phyloP scores from a whole-genome alignment of 495 filamentous ascomycete genomes.

The Daldinia bambusicola region DNA sequence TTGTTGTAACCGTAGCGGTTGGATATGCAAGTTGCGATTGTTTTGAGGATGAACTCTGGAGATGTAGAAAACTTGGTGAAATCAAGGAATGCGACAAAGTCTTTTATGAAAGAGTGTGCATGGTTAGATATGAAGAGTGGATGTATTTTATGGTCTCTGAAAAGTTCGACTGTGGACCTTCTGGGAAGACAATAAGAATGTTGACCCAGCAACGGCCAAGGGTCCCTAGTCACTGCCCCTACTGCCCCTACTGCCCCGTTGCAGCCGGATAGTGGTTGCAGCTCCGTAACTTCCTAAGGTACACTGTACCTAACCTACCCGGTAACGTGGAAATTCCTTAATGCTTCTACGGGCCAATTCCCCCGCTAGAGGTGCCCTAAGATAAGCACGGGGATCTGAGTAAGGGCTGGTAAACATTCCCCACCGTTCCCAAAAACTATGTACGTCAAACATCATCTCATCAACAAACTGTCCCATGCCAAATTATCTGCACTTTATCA shows the following conservation, averaged over 20 bases:
- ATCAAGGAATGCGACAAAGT: slow-evolving; percentile 19
- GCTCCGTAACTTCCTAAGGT: not conserved
- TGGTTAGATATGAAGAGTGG: slow-evolving; percentile 19
- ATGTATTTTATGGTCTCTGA: not conserved
- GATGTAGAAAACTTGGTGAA: slow-evolving; percentile 23
- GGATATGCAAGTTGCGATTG: slow-evolving; percentile 8
- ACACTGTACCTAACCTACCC: not conserved
- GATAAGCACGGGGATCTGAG: too few relatives aligned
- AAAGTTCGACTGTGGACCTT: slow-evolving; percentile 12
- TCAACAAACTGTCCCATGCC: slow-evolving; percentile 26
- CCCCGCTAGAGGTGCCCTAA: too few relatives aligned
- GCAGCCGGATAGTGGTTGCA: slow-evolving; percentile 5
- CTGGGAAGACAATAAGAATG: slow-evolving; percentile 24
- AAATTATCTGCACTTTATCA: slow-evolving; percentile 13
- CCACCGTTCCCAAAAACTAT: slow-evolving; percentile 1
- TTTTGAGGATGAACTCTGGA: slow-evolving; percentile 28
- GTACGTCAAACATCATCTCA: slow-evolving; percentile 23
- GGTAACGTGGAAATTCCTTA: not conserved
- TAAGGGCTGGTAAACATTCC: too few relatives aligned
- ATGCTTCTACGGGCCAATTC: not conserved
- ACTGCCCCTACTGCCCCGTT: too few relatives aligned
- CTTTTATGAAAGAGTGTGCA: slow-evolving; percentile 26
- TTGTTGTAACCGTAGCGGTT: slow-evolving; percentile 3
- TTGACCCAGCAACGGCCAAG: slow-evolving; percentile 1
- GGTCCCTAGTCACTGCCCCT: slow-evolving; percentile 5